Evolutionary conservation across 1,139 yeast species (phyloP).

Genomic region (Debaryomyces nepalensis): DNA sequence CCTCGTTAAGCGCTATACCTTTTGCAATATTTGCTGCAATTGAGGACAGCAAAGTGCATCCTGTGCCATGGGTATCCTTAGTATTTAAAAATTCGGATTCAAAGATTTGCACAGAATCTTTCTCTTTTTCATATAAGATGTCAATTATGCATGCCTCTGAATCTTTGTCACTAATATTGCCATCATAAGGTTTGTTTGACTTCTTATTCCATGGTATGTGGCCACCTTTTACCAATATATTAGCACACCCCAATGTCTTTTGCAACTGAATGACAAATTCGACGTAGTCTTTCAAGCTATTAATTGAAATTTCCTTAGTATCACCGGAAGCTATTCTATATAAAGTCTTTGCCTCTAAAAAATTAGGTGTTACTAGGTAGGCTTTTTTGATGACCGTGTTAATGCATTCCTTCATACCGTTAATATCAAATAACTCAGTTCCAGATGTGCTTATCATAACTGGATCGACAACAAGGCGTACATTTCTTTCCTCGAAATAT

Average conservation of each 20-base stretch:
- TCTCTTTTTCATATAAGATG: constrained; percentile 56
- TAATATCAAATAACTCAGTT: constrained; percentile 53
- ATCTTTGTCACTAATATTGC: constrained; percentile 21
- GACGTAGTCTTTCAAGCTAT: constrained; percentile 20
- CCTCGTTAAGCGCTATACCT: constrained; percentile 45
- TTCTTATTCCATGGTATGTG: constrained; percentile 59
- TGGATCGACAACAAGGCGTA: constrained; percentile 71
- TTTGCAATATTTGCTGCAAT: constrained; percentile 77
- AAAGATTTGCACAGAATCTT: constrained; percentile 45
- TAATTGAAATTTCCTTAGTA: constrained; percentile 20
- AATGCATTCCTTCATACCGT: constrained; percentile 50
- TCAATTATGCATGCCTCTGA: constrained; percentile 51
- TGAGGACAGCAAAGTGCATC: constrained; percentile 85
- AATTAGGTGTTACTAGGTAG: constrained; percentile 76
- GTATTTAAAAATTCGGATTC: constrained; percentile 55
- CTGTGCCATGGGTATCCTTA: constrained; percentile 82
- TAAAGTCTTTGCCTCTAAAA: constrained; percentile 62
- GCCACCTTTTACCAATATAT: constrained; percentile 81
- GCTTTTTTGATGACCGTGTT: constrained; percentile 57
- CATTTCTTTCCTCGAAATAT: constrained; percentile 30
- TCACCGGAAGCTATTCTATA: constrained; percentile 25
- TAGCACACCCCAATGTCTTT: constrained; percentile 46
- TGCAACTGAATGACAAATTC: constrained; percentile 51
- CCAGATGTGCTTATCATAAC: constrained; percentile 87
- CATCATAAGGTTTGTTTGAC: constrained; percentile 22